Evolutionary conservation across 129 eudicot species (phyloP), one percentile per base, ranked within the genome.

Genomic region (Saussurea involucrata): DNA sequence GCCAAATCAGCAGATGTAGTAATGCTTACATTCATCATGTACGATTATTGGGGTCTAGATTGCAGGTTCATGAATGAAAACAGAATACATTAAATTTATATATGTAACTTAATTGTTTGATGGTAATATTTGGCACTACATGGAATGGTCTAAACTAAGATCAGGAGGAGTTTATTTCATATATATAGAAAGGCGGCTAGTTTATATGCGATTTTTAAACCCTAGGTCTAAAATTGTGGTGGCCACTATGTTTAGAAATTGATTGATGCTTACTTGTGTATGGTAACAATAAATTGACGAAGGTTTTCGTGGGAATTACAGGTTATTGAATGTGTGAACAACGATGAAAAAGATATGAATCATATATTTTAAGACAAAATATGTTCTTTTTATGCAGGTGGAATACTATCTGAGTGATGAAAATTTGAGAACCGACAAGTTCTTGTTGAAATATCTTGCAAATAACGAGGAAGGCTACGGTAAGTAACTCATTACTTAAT

Each of bases 401-500:
- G 97, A 89, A 78, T 92, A 87, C 81, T 92, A 92, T 87, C 76
- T 92, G 71, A 84, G 97, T 64, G 97, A 92, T 80, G 97, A 87
- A 83, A 92, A 92, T 71, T 76, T 92, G 81, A 85, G 82, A 66
- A 89, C 83, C 0, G 95, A 92, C 87, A 87, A 87, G 86, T 89
- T 87, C 74, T 33, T 92, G 86, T 63, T 89, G 90, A 92, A 87
- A 20, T 78, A 87, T 79, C 80, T 89, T 8, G 74, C 85, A 24
- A 89, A 83, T 61, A 84, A 89, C 33, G 85, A 78, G 24, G 86
- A 83, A 80, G 97, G 97, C n/a, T 92, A 76, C 68, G 87, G 97
- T 92, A 79, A 83, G 90, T 83, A 49, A 34, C 33, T 42, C 17
- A 32, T 5, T 22, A 58, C 64, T 24, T 58, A 25, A 27, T 75